A percentile compares a stretch with the other conserved stretches of the same genome.
Conservation (phyloP, 805 yeast genomes). For the Candida methanosorbosa region DNA sequence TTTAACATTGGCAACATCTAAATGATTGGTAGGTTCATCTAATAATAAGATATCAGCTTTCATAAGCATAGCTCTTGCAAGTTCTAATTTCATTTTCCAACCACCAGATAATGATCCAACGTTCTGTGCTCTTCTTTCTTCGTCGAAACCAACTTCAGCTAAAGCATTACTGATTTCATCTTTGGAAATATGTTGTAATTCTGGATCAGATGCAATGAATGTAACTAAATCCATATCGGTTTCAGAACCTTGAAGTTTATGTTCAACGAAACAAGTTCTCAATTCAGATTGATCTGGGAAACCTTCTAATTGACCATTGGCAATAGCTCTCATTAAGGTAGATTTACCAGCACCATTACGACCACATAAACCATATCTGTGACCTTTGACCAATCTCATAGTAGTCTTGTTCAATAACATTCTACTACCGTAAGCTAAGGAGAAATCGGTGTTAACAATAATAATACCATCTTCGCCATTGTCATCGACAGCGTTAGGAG, state of each 20-base stretch:
- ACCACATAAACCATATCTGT: conserved; percentile 96
- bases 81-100: conserved; percentile 98
- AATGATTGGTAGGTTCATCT: conserved; percentile 98
- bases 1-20: conserved; percentile 87
- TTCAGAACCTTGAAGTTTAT: conserved; percentile 90
- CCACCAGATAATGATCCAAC: conserved; percentile 97
- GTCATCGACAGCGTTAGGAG: conserved; percentile 43
- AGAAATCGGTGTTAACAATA: conserved; percentile 89
- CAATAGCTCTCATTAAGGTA: conserved; percentile 92
- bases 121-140: conserved; percentile 78
- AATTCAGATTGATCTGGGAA: conserved; percentile 86
- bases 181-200: conserved; percentile 51
- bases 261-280: conserved; percentile 95
- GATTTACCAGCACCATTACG: conserved; percentile 99
- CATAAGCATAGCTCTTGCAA: conserved; percentile 98
- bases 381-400: conserved; percentile 83
- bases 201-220: conserved; percentile 86
- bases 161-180: conserved; percentile 73
- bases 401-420: conserved; percentile 93
- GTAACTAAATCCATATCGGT: conserved; percentile 82
- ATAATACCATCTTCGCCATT: conserved; percentile 76
- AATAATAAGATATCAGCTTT: conserved; percentile 89
- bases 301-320: conserved; percentile 95
- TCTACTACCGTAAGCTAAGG: conserved; percentile 95
- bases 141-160: conserved; percentile 83